Evolutionary conservation across 2,329 filamentous ascomycete species (phyloP).

Genomic region (Verticillium albo-atrum): DNA sequence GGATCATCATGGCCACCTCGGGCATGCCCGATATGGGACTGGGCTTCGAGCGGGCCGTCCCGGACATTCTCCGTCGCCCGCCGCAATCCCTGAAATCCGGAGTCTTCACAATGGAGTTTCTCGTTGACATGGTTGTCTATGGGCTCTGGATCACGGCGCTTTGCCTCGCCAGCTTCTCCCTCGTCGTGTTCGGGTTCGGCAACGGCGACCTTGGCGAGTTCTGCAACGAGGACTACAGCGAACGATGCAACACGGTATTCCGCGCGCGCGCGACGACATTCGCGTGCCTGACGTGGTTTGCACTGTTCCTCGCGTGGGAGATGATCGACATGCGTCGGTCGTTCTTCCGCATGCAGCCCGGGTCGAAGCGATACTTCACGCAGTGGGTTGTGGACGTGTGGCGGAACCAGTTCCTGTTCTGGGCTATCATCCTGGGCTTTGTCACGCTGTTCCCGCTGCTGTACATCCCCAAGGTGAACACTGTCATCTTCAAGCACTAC

Average conservation of each 20-base stretch:
- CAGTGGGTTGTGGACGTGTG: constrained; percentile 66
- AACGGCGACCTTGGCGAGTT: constrained; percentile 46
- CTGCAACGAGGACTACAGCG: constrained; percentile 56
- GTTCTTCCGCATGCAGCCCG: constrained; percentile 71
- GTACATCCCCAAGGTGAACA: constrained; percentile 58
- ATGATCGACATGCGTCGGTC: constrained; percentile 68
- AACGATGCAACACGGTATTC: constrained; percentile 59
- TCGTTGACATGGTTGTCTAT: constrained; percentile 64
- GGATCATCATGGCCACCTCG: constrained; percentile 78
- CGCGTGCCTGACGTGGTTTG: constrained; percentile 71
- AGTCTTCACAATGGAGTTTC: constrained; percentile 62
- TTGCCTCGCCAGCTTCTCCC: constrained; percentile 57
- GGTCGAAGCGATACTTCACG: constrained; percentile 54
- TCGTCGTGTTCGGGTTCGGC: constrained; percentile 61
- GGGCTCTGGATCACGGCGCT: constrained; percentile 65
- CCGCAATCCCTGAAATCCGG: constrained; percentile 59
- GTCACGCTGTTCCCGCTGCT: constrained; percentile 45
- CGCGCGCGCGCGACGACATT: constrained; percentile 70
- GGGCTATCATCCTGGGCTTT: constrained; percentile 48
- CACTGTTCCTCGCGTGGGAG: constrained; percentile 74
- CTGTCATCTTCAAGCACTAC: constrained; percentile 54
- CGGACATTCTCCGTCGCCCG: constrained; percentile 64
- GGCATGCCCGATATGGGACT: constrained; percentile 73
- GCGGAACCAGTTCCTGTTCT: constrained; percentile 70
- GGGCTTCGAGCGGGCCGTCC: constrained; percentile 65